These are phyloP conservation scores for Exophiala bonariae DNA, from an alignment of 2,329 filamentous ascomycete genomes.

Conservation along the genomic window DNA sequence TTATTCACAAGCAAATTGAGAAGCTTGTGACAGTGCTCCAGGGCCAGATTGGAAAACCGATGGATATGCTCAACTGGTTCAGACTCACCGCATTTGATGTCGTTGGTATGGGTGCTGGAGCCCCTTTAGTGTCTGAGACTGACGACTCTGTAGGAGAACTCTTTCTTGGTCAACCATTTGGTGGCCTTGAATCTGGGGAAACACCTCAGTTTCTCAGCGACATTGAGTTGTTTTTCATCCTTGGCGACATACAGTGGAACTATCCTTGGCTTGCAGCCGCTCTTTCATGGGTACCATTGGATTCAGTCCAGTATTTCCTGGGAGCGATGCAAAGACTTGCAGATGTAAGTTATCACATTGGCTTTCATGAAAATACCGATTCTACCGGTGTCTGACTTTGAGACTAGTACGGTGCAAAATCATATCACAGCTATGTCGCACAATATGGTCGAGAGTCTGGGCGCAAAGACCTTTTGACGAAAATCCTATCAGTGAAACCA, in stretches of 20 bases:
- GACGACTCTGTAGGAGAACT: slow-evolving; percentile 7
- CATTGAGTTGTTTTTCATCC: slow-evolving; percentile 10
- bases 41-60: slow-evolving; percentile 15
- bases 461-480: slow-evolving; percentile 16
- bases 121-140: background rate
- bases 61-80: slow-evolving; percentile 12
- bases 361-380: too few species aligned
- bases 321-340: slow-evolving; percentile 5
- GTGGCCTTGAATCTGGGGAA: slow-evolving; percentile 4
- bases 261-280: slow-evolving; percentile 5
- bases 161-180: slow-evolving; percentile 13
- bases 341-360: background rate
- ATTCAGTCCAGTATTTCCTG: slow-evolving; percentile 5
- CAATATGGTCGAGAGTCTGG: slow-evolving; percentile 11
- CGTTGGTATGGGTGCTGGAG: slow-evolving; percentile 9
- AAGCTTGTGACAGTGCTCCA: slow-evolving; percentile 25
- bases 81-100: slow-evolving; percentile 16
- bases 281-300: background rate
- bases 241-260: slow-evolving; percentile 4
- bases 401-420: slow-evolving; percentile 12
- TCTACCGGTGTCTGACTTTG: background rate
- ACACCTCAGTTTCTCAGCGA: slow-evolving; percentile 8
- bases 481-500: slow-evolving; percentile 8
- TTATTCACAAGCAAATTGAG: slow-evolving; percentile 33
- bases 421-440: slow-evolving; percentile 9